Evolutionary conservation across 2,329 filamentous ascomycete species (phyloP), one percentile per base, ranked within the genome.

Genomic region (Colletotrichum sp.): DNA sequence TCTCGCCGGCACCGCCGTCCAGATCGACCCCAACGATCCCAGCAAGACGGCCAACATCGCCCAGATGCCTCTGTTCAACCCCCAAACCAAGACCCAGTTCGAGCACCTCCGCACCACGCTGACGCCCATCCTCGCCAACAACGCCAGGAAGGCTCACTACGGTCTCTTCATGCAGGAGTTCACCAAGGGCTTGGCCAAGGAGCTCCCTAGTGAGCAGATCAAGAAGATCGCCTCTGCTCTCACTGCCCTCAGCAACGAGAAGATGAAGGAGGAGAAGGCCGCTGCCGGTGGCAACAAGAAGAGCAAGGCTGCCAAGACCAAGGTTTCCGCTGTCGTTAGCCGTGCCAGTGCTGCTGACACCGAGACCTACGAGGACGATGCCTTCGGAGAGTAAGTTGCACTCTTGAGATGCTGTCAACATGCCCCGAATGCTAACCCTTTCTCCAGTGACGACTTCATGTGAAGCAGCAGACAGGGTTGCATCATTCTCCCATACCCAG

Each of bases 231-330:
- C 95, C 15, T 98, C 94, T 85, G 91, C 92, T 7, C 87, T 99
- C 82, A 98, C 96, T n/a, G 94, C 96, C 7, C 90, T 98, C 72
- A 92, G 95, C 83, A 99, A 99, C 84, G 97, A 99, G 91, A 98
- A 98, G 91, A 94, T 99, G 94, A 98, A 96, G 89, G 96, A 98
- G 85, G 97, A 99, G 91, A 98, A 99, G 91, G 93, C 94, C 6
- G 92, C 95, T 5, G 95, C 98, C 79, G 98, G 98, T 90, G 93
- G 95, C 71, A 95, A 94, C 82, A 99, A 99, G 94, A 99, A 99
- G 92, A 93, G 90, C 80, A 99, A 99, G 91, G 96, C 96, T 6
- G 94, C 95, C 77, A 99, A 99, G 92, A 98, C 94, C 52, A 99
- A 99, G 92, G 92, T 94, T 21, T 93, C 92, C 8, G 88, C 99